Percentiles rank a stretch among this genome's conserved stretches.
phyloP scores from a whole-genome alignment of 2,329 filamentous ascomycete species.

The Blastomyces parvus region DNA sequence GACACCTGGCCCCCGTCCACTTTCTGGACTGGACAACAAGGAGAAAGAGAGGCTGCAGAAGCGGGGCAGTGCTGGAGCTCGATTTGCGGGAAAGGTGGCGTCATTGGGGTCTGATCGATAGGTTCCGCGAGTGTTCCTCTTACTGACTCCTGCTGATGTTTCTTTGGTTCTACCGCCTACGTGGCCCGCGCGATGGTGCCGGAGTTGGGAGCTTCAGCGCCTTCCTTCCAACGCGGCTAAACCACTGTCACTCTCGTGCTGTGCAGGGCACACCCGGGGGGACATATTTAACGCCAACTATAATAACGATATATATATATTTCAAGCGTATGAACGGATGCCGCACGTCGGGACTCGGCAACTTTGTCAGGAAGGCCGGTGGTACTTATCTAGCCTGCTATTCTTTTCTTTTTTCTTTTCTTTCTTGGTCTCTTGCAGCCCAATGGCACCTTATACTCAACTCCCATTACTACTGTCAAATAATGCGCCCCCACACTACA shows the following conservation, averaged over 20 bases:
- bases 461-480: neutral
- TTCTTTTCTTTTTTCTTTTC: neutral
- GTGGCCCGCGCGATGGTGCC: neutral
- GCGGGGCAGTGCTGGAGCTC: conserved; percentile 65
- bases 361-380: neutral
- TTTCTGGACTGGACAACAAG: conserved; percentile 26
- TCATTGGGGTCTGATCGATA: conserved; percentile 22
- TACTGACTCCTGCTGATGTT: neutral
- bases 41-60: conserved; percentile 69
- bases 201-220: neutral
- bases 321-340: neutral
- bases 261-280: neutral
- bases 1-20: conserved; percentile 23
- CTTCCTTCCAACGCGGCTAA: neutral
- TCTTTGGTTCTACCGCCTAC: neutral
- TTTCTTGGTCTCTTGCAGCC: neutral
- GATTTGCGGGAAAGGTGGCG: conserved; percentile 47
- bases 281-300: neutral
- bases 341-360: neutral
- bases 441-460: no score
- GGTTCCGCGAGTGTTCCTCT: neutral
- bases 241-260: neutral
- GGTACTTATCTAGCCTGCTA: neutral
- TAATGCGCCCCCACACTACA: neutral
- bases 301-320: neutral